Evolutionary conservation across 2,329 filamentous ascomycete species (phyloP).

Genomic region (Monilinia vaccinii-corymbosi): DNA sequence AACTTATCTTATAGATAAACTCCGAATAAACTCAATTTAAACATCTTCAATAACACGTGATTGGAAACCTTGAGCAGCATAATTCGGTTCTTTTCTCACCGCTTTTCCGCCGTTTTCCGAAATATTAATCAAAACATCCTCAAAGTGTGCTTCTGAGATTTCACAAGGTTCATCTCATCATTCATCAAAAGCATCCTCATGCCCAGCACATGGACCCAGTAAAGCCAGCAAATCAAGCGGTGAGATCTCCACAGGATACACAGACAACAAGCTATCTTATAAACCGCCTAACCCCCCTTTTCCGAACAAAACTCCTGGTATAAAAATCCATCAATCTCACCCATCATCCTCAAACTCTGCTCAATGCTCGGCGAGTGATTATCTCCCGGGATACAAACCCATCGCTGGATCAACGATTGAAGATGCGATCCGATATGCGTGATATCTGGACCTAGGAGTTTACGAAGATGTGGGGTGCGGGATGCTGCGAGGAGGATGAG

Average conservation of each 20-base stretch:
- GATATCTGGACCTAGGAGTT: slow-evolving; percentile 33
- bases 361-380: slow-evolving; percentile 37
- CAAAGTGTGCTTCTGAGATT: too few species aligned
- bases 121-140: too few species aligned
- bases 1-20: too few species aligned
- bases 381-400: slow-evolving; percentile 33
- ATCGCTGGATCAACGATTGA: slow-evolving; percentile 33
- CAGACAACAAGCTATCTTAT: neutral
- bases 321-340: slow-evolving; percentile 36
- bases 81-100: too few species aligned
- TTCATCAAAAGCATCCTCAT: too few species aligned
- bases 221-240: neutral
- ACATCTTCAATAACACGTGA: too few species aligned
- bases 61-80: too few species aligned
- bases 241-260: neutral
- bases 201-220: neutral
- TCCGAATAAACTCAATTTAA: too few species aligned
- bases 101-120: too few species aligned
- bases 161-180: too few species aligned
- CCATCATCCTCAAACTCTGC: slow-evolving; percentile 39
- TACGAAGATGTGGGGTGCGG: slow-evolving; percentile 32
- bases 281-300: neutral
- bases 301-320: slow-evolving; percentile 27
- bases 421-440: slow-evolving; percentile 36
- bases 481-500: slow-evolving; percentile 39